A percentile compares a stretch with the other conserved stretches of the same genome.
Evolutionary conservation across 169 alveolate species (phyloP).

Genomic region (Cryptosporidium sp.): DNA sequence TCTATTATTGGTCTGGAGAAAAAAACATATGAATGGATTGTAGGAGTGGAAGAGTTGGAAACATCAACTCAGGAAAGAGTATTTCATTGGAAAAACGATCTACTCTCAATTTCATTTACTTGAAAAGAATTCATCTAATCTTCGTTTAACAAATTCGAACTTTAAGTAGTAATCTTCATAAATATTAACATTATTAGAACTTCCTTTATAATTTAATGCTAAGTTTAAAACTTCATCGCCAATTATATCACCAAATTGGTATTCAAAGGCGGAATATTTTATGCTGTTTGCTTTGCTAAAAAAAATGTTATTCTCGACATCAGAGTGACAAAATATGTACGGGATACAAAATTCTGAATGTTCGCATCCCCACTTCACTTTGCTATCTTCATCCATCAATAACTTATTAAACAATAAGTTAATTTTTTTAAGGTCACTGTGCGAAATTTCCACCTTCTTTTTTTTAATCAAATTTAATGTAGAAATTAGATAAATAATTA

Average conservation of each 20-base stretch:
- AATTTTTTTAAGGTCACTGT: not conserved
- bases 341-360: conserved; percentile 58
- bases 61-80: not conserved
- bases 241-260: not conserved
- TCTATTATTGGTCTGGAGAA: conserved; percentile 65
- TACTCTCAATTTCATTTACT: conserved; percentile 65
- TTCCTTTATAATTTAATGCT: not conserved
- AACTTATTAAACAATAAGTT: not conserved
- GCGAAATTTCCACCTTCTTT: not conserved
- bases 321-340: conserved; percentile 36
- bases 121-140: conserved; percentile 12
- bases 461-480: conserved; percentile 22
- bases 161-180: not conserved
- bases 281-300: not conserved
- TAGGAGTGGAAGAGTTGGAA: conserved; percentile 67
- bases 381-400: not conserved
- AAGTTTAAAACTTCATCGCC: not conserved
- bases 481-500: conserved; percentile 26
- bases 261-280: conserved; percentile 3
- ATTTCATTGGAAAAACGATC: conserved; percentile 71
- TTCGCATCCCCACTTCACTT: conserved; percentile 2
- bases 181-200: not conserved
- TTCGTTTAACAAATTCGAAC: conserved; percentile 15
- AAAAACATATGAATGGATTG: conserved; percentile 65
- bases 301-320: conserved; percentile 25